Evolutionary conservation across 257 asterid species (phyloP), one percentile per base, ranked within the genome.

Genomic region (Ligustrum vulgare): DNA sequence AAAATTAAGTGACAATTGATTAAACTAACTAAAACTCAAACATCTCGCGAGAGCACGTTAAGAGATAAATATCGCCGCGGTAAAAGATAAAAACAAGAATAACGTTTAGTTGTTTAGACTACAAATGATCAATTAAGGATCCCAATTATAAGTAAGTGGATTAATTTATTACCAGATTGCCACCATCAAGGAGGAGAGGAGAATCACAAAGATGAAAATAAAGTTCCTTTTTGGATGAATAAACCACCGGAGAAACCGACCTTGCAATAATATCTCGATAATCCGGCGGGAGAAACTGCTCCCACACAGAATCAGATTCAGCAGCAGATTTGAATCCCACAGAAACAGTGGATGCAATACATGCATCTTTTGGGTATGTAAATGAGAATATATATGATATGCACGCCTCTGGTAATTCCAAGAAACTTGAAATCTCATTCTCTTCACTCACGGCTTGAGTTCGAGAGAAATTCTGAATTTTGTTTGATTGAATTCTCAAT

Each of bases 291-390:
- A 83, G 82, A 58, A 86, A 75, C 2, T 69, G 56, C 36, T 72
- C 78, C 87, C 89, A 83, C 4, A 81, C 82, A 16, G 75, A 4
- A 77, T 83, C 85, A 28, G 70, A 83, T 0, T 83, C 79, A 1
- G 79, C 72, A 32, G 77, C 79, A 62, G 79, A 72, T 37, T 77
- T 77, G 79, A 81, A 81, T 3, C 33, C 51, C 25, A 1, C 3
- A 1, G 88, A 81, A 18, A 81, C 76, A 31, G 77, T 79, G 35
- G 86, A 75, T n/a, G 79, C 76, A 36, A 39, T 71, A 51, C 78
- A 75, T 1, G 84, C 88, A 41, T 85, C 87, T 43, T 36, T 72
- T 0, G 87, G 83, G 15, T 82, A 69, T 3, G 87, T 85, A 0
- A 12, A 11, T 6, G 88, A 87, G 67, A 84, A n/a, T 58, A 85